phyloP scores from a whole-genome alignment of 139 green algal species.

The Picochlorum sp. region DNA sequence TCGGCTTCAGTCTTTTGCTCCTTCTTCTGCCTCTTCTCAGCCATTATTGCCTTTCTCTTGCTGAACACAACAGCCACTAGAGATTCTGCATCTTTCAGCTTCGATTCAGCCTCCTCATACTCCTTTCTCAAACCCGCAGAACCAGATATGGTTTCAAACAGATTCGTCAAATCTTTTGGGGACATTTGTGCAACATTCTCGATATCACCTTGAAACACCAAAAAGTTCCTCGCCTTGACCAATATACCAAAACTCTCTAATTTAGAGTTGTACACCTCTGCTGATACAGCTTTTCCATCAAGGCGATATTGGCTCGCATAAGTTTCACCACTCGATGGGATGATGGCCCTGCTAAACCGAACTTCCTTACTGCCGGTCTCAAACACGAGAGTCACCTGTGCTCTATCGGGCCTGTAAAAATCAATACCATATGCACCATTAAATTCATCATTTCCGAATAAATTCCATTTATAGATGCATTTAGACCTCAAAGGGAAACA shows the following conservation, averaged over 20 bases:
- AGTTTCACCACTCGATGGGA: neutral
- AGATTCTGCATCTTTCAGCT: constrained; percentile 48
- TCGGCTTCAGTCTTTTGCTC: constrained; percentile 97
- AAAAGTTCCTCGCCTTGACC: constrained; percentile 92
- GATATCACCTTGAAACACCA: constrained; percentile 99
- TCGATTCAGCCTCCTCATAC: constrained; percentile 58
- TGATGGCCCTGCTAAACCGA: constrained; percentile 63
- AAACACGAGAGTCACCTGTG: constrained; percentile 67
- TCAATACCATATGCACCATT: too few relatives aligned
- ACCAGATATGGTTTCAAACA: constrained; percentile 88
- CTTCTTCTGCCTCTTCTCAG: constrained; percentile 84
- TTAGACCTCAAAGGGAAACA: neutral
- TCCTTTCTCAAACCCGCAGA: constrained; percentile 43
- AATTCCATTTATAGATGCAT: neutral
- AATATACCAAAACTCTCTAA: constrained; percentile 79
- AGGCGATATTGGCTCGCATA: constrained; percentile 64
- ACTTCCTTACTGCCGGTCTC: constrained; percentile 49
- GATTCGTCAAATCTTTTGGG: constrained; percentile 66
- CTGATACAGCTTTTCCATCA: constrained; percentile 53
- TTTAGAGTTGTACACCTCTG: constrained; percentile 74
- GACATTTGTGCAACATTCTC: constrained; percentile 80
- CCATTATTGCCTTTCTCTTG: constrained; percentile 59
- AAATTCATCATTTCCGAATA: too few relatives aligned
- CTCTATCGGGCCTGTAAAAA: constrained; percentile 25
- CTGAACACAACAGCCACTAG: constrained; percentile 46